Conservation (phyloP, 2,329 filamentous ascomycete genomes). For the Sporothrix phasma region DNA sequence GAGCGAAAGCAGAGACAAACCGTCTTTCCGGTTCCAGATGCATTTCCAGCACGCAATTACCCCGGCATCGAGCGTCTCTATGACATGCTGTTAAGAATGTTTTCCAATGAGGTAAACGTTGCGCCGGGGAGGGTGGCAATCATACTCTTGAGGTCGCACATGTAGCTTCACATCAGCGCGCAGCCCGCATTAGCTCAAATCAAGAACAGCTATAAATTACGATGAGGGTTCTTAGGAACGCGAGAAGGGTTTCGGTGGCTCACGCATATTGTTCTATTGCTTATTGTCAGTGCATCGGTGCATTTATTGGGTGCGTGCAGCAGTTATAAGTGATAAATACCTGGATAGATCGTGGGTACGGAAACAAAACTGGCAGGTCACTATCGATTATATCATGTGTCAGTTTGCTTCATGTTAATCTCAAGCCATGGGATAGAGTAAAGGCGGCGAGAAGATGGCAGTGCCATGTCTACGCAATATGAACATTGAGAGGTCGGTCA, state of each 20-base stretch:
- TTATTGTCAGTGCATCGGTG: background rate
- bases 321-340: background rate
- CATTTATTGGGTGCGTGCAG: too few relatives aligned
- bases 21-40: constrained; percentile 95
- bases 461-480: too few relatives aligned
- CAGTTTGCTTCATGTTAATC: background rate
- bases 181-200: background rate
- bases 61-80: constrained; percentile 81
- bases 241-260: background rate
- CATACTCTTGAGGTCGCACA: constrained; percentile 48
- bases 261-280: constrained; percentile 43
- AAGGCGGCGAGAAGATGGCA: too few relatives aligned
- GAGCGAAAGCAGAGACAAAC: constrained; percentile 85
- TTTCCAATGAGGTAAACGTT: too few relatives aligned
- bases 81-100: constrained; percentile 5
- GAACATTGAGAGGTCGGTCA: too few relatives aligned
- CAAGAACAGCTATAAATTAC: background rate
- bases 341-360: constrained; percentile 46
- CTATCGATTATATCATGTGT: constrained; percentile 24
- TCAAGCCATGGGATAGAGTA: too few relatives aligned
- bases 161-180: constrained; percentile 33
- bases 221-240: background rate
- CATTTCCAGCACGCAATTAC: constrained; percentile 97
- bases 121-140: background rate
- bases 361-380: constrained; percentile 47